Evolutionary conservation across 345 rosid genomes (phyloP).

Genomic region (Tarenaya hassleriana): DNA sequence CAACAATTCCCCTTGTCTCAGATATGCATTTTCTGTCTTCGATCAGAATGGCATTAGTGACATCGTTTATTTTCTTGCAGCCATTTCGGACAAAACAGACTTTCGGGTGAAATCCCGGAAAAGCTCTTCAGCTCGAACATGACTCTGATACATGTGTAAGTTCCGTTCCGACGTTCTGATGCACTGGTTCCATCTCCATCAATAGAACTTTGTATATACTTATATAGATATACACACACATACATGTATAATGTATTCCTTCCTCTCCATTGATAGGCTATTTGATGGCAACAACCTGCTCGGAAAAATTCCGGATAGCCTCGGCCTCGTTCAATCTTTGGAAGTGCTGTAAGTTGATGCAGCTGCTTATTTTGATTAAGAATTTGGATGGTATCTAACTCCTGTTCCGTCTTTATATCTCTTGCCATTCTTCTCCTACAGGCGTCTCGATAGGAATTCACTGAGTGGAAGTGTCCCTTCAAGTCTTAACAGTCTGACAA

Average conservation of each 20-base stretch:
- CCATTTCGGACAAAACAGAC: conserved; percentile 68
- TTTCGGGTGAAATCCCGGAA: conserved; percentile 56
- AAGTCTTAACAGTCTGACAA: conserved; percentile 52
- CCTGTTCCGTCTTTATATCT: too few relatives aligned
- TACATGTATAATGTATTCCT: background rate
- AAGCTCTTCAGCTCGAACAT: conserved; percentile 58
- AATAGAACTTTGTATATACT: too few relatives aligned
- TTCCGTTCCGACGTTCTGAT: too few relatives aligned
- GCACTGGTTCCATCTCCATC: too few relatives aligned
- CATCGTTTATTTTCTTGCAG: conserved; percentile 29
- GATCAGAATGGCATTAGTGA: too few relatives aligned
- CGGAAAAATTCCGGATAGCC: conserved; percentile 52
- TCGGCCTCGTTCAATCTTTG: conserved; percentile 51
- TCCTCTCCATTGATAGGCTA: conserved; percentile 38
- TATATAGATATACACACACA: too few relatives aligned
- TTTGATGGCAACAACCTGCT: conserved; percentile 60
- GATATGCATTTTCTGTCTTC: background rate
- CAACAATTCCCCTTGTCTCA: too few relatives aligned
- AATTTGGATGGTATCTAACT: background rate
- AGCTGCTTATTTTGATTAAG: background rate
- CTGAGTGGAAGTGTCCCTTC: conserved; percentile 49
- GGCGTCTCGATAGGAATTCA: conserved; percentile 69
- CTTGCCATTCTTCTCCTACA: conserved; percentile 35
- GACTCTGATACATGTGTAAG: conserved; percentile 79
- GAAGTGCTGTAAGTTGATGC: conserved; percentile 80